Evolutionary conservation across 2,329 filamentous ascomycete species (phyloP).

Genomic region (Aureobasidium mangrovei): DNA sequence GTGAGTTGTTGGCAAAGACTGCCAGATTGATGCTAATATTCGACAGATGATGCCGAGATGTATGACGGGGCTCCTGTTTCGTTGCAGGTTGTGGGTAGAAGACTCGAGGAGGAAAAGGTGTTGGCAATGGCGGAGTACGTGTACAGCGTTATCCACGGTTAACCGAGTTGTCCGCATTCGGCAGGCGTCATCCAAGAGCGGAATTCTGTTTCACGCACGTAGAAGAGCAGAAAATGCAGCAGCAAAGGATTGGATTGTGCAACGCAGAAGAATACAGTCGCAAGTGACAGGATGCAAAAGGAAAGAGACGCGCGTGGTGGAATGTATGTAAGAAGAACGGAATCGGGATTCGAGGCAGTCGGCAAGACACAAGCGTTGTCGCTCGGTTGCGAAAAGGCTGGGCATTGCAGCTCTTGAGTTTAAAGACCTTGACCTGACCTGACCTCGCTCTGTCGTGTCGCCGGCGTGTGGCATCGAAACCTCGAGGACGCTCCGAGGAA

Average conservation of each 20-base stretch:
- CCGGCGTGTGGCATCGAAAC: conserved; percentile 11
- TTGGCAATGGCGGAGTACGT: conserved; percentile 26
- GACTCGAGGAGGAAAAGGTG: conserved; percentile 31
- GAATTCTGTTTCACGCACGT: neutral
- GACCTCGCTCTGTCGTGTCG: conserved; percentile 3
- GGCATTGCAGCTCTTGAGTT: conserved; percentile 7
- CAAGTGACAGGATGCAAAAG: neutral
- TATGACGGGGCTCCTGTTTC: conserved; percentile 28
- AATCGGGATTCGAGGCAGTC: neutral
- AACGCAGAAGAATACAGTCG: too few relatives aligned
- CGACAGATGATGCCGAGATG: conserved; percentile 27
- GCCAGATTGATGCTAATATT: neutral
- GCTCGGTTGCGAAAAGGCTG: neutral
- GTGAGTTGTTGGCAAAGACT: conserved; percentile 25
- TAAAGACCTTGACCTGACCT: conserved; percentile 4
- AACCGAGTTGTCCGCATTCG: too few relatives aligned
- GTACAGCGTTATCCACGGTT: conserved; percentile 4
- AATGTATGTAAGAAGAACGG: neutral
- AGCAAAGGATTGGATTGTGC: neutral
- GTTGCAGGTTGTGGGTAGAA: conserved; percentile 26
- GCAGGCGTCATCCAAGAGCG: too few relatives aligned
- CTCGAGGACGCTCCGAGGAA: neutral
- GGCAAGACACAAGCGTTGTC: neutral
- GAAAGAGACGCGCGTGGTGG: neutral
- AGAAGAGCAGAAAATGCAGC: neutral